A percentile compares a stretch with the other conserved stretches of the same genome.
Conservation (phyloP, 176 grass and related monocot genomes). For the Eleusine indica region DNA sequence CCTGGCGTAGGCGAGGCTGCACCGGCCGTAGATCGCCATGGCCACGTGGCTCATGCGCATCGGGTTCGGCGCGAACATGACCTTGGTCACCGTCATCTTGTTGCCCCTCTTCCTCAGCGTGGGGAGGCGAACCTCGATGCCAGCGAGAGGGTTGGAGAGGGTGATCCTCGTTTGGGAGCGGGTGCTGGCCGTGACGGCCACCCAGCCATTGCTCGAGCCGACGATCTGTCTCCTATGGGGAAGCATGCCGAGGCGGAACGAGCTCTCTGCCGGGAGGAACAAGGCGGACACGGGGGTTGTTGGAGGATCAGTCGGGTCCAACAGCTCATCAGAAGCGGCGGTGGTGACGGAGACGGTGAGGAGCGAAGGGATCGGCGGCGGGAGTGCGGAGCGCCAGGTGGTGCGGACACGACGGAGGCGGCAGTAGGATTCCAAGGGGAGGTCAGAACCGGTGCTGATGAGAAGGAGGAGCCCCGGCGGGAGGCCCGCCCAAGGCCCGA, state of each 20-base stretch:
- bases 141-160: neutral
- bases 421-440: neutral
- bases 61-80: conserved; percentile 26
- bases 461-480: neutral
- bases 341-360: neutral
- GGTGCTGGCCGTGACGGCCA: neutral
- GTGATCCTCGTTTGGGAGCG: neutral
- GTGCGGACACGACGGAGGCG: neutral
- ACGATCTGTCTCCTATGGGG: neutral
- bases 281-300: too few species aligned
- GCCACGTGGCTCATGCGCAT: neutral
- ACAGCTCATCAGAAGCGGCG: too few species aligned
- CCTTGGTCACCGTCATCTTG: neutral
- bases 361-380: conserved; percentile 3
- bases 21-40: neutral
- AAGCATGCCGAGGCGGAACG: neutral
- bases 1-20: neutral
- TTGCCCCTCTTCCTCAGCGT: neutral
- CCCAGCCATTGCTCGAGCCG: conserved; percentile 1
- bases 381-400: conserved; percentile 9
- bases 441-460: neutral
- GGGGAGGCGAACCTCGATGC: neutral
- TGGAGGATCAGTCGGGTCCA: too few species aligned
- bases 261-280: too few species aligned
- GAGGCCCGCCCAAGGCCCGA: neutral